Percentiles rank a stretch among this genome's conserved stretches.
Evolutionary conservation across 2,329 filamentous ascomycete species (phyloP).

Genomic region (Hypoxylon sp.): DNA sequence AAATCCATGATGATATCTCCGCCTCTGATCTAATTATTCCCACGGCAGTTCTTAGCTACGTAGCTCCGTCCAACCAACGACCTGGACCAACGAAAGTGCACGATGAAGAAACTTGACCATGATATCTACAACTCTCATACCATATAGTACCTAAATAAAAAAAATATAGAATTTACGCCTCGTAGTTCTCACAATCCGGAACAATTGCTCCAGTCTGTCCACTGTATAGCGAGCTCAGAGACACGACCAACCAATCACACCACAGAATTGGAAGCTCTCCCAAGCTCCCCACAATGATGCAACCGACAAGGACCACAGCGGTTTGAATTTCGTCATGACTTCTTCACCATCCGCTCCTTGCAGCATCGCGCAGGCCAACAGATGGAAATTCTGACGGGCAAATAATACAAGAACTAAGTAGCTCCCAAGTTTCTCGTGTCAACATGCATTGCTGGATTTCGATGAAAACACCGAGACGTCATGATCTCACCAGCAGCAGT

Average conservation of each 20-base stretch:
- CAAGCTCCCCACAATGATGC: slow-evolving; percentile 29
- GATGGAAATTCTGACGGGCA: too few relatives aligned
- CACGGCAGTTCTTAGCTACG: too few relatives aligned
- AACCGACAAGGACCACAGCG: slow-evolving; percentile 9
- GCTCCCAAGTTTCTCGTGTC: background rate
- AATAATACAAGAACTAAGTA: slow-evolving; percentile 14
- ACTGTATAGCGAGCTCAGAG: too few relatives aligned
- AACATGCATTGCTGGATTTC: slow-evolving; percentile 19
- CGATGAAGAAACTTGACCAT: too few relatives aligned
- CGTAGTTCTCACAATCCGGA: too few relatives aligned
- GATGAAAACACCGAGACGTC: slow-evolving; percentile 35
- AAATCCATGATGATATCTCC: too few relatives aligned
- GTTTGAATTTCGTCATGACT: slow-evolving; percentile 36
- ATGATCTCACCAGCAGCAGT: slow-evolving; percentile 37
- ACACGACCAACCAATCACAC: slow-evolving; percentile 2
- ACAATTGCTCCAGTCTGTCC: background rate
- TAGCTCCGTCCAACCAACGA: too few relatives aligned
- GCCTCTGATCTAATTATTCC: too few relatives aligned
- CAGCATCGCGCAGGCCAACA: background rate
- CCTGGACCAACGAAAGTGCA: too few relatives aligned
- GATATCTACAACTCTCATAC: too few relatives aligned
- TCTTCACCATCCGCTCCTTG: slow-evolving; percentile 2
- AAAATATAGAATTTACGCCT: too few relatives aligned
- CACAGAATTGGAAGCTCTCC: background rate
- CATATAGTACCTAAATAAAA: too few relatives aligned